Evolutionary conservation across 2,329 filamentous ascomycete genomes (phyloP), one percentile per base, ranked within the genome.

Genomic region (Mycosphaerella sp.): DNA sequence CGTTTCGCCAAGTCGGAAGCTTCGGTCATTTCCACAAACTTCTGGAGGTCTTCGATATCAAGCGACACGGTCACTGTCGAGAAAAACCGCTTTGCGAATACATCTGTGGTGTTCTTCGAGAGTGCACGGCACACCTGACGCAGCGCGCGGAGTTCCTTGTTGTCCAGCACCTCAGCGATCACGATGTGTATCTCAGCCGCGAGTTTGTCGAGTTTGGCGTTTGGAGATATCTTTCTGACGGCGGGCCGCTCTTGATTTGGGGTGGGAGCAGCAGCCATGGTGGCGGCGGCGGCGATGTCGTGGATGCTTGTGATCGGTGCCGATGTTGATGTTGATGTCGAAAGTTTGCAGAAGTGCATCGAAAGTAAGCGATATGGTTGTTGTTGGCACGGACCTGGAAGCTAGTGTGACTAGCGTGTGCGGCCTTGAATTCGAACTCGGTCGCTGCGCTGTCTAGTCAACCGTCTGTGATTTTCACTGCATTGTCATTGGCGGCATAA

Each of bases 161-260:
- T 16, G 8, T 40, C 42, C 10, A 41, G 28, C n/a, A 12, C 6
- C 10, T 47, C 36, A 13, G 42, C 52, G 27, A 54, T 47, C 14
- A 5, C 8, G 17, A 40, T 44, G 12, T 54, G 52, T n/a, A 54
- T 16, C 37, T 51, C 52, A 1, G 32, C 42, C 9, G 52, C 16
- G 14, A 53, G 42, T 7, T 12, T 10, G 6, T 14, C 43, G 16
- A 51, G 36, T 12, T 14, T 13, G 8, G 16, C 10, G 9, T 21
- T 27, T 10, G 9, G 13, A 12, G 30, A 34, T 5, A n/a, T 34
- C 30, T 6, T 13, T 12, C 13, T n/a, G 30, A n/a, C 30, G 30
- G 30, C 30, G 30, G 10, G 10, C 13, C 3, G 30, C 6, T n/a
- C 30, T 8, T 34, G 10, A 34, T 34, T 34, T n/a, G 30, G 30